Evolutionary conservation across 2,329 filamentous ascomycete genomes (phyloP).

Genomic region (Alternaria triticina): DNA sequence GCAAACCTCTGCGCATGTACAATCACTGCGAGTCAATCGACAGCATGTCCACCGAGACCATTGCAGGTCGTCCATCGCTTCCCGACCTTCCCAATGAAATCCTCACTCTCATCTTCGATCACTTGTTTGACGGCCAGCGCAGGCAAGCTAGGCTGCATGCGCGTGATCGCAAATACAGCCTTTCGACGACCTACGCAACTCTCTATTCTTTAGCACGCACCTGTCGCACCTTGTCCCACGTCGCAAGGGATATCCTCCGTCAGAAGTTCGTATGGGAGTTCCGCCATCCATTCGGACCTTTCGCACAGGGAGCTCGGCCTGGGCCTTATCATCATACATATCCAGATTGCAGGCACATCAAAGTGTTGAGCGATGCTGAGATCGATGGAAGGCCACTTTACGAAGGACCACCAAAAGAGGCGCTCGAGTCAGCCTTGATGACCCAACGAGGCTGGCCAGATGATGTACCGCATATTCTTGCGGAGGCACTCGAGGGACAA

Average conservation of each 20-base stretch:
- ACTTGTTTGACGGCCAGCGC: not conserved
- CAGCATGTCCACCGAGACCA: not conserved
- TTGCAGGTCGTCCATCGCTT: not conserved
- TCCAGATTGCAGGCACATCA: not conserved
- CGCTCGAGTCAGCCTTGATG: not conserved
- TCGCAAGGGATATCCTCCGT: not conserved
- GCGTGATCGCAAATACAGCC: not conserved
- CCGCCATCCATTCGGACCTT: not conserved
- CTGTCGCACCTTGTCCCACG: not conserved
- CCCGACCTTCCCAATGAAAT: not conserved
- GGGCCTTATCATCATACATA: not conserved
- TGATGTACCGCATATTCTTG: not conserved
- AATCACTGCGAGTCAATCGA: fast-evolving
- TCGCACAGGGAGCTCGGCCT: not conserved
- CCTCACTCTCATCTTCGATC: not conserved
- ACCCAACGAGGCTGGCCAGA: not conserved
- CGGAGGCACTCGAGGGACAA: too few relatives aligned
- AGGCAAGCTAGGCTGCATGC: not conserved
- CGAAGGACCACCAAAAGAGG: not conserved
- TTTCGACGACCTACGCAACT: not conserved
- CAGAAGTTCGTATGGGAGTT: not conserved
- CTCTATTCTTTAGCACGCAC: not conserved
- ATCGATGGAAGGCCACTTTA: not conserved
- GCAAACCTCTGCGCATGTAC: not conserved
- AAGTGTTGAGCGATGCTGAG: not conserved